These are phyloP conservation scores for Arabidopsis thaliana DNA, from an alignment of 345 rosid species.

Conservation along the genomic window TAIR10.1 NC_003074.8:4934501-4935000, in stretches of 20 bases:
- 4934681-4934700: constrained; percentile 34
- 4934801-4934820: neutral
- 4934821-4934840: neutral
- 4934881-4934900: constrained; percentile 54
- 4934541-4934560: constrained; percentile 41
- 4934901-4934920: constrained; percentile 48
- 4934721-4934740: constrained; percentile 31
- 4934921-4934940: constrained; percentile 53
- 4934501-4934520: constrained; percentile 13
- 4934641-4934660: constrained; percentile 10
- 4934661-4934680: constrained; percentile 38
- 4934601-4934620: constrained; percentile 46
- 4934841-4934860: neutral
- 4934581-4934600: constrained; percentile 40
- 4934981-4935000: constrained; percentile 31
- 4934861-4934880: constrained; percentile 48
- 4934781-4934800: neutral
- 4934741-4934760: constrained; percentile 40
- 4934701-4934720: constrained; percentile 40
- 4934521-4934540: constrained; percentile 21
- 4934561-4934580: constrained; percentile 46
- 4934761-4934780: neutral
- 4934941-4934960: constrained; percentile 43
- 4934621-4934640: constrained; percentile 45
- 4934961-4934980: constrained; percentile 41